Evolutionary conservation across 1,284 basidiomycete genomes (phyloP).

Genomic region (Volvariella volvacea): DNA sequence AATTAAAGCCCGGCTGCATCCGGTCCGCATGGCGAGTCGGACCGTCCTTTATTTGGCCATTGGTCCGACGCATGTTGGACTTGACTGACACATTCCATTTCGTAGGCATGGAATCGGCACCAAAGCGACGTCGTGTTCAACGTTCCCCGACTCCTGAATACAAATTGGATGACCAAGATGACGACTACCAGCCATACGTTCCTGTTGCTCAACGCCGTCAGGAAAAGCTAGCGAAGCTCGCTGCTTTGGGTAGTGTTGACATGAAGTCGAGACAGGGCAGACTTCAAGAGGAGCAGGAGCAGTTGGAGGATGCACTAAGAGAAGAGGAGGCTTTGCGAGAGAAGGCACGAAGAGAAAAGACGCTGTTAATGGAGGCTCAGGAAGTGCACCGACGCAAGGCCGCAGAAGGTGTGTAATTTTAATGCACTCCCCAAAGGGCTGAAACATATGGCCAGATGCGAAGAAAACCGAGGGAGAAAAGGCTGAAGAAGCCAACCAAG

Average conservation of each 20-base stretch:
- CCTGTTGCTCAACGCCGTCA: constrained; percentile 83
- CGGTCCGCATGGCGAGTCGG: neutral
- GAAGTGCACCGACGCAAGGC: constrained; percentile 84
- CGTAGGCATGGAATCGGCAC: constrained; percentile 10
- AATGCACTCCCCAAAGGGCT: constrained; percentile 1
- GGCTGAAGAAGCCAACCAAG: constrained; percentile 83
- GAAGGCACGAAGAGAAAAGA: constrained; percentile 74
- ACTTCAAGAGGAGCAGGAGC: constrained; percentile 51
- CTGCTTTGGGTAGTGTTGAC: constrained; percentile 50
- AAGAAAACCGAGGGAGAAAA: constrained; percentile 82
- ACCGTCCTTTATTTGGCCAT: too few relatives aligned
- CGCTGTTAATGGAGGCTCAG: constrained; percentile 85
- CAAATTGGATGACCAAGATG: constrained; percentile 58
- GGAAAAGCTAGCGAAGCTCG: constrained; percentile 72
- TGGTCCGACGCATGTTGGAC: neutral
- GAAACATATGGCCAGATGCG: constrained; percentile 49
- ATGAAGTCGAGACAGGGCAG: constrained; percentile 29
- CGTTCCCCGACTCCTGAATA: constrained; percentile 59
- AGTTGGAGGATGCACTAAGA: constrained; percentile 65
- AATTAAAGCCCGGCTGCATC: neutral
- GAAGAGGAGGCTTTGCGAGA: constrained; percentile 74
- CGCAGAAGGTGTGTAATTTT: constrained; percentile 57
- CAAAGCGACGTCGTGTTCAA: constrained; percentile 42
- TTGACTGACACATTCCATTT: neutral
- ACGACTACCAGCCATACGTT: constrained; percentile 79